Conservation (phyloP, 495 filamentous ascomycete genomes). For the Massariosphaeria phaeospora region DNA sequence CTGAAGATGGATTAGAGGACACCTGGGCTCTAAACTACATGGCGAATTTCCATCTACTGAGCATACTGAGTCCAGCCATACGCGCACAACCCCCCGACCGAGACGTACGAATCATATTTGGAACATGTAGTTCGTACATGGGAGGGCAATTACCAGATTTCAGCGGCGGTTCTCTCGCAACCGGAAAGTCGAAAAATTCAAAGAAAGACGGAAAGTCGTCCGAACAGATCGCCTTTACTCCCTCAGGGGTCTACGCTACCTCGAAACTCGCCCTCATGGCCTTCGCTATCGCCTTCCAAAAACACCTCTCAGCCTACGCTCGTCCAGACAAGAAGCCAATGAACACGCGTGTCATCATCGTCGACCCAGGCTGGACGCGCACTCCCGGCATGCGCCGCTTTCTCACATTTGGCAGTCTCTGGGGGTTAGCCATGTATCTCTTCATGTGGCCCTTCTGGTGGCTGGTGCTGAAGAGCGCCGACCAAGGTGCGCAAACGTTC, state of each 20-base stretch:
- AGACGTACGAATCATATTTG: conserved; percentile 82
- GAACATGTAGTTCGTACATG: conserved; percentile 83
- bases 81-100: conserved; percentile 86
- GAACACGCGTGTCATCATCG: conserved; percentile 73
- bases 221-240: conserved; percentile 30
- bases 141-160: conserved; percentile 56
- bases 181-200: conserved; percentile 12
- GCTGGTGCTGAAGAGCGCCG: conserved; percentile 77
- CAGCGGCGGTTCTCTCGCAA: conserved; percentile 28
- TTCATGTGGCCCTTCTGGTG: conserved; percentile 75
- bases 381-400: conserved; percentile 84
- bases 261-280: conserved; percentile 87
- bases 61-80: conserved; percentile 81
- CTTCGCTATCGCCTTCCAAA: conserved; percentile 83
- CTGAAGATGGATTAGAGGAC: conserved; percentile 73
- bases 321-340: conserved; percentile 76
- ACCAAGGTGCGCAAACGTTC: conserved; percentile 80
- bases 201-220: conserved; percentile 16
- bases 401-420: conserved; percentile 76
- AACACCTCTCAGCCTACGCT: conserved; percentile 74
- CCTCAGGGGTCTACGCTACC: conserved; percentile 60
- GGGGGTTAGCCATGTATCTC: conserved; percentile 75
- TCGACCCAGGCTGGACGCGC: conserved; percentile 77
- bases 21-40: conserved; percentile 95
- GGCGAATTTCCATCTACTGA: conserved; percentile 88